These are phyloP conservation scores for Sporisorium scitamineum DNA, from an alignment of 1,284 basidiomycete species.

Conservation along the genomic window DNA sequence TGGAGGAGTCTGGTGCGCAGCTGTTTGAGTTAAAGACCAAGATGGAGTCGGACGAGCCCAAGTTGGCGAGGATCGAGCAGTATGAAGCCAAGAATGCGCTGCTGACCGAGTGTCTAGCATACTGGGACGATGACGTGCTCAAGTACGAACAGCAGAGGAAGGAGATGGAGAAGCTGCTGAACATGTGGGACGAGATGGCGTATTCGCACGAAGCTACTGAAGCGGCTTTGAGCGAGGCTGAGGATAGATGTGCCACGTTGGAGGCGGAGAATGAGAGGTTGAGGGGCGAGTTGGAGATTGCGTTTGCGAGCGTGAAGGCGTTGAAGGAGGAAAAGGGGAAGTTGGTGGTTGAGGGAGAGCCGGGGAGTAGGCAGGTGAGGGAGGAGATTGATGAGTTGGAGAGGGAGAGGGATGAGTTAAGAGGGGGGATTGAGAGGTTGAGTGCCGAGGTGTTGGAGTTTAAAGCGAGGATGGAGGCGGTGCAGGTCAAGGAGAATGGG, in stretches of 20 bases:
- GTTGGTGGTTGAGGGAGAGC: slow-evolving; percentile 6
- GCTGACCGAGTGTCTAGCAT: slow-evolving; percentile 47
- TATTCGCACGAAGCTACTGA: slow-evolving; percentile 59
- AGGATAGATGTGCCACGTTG: slow-evolving; percentile 14
- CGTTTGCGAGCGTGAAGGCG: slow-evolving; percentile 1
- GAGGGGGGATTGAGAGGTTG: slow-evolving; percentile 13
- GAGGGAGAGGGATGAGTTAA: slow-evolving; percentile 19
- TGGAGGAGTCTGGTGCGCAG: slow-evolving; percentile 55
- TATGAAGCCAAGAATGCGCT: slow-evolving; percentile 57
- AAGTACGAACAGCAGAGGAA: slow-evolving; percentile 58
- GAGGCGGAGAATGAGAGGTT: slow-evolving; percentile 39
- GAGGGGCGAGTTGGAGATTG: slow-evolving; percentile 21
- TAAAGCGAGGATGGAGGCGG: slow-evolving; percentile 21
- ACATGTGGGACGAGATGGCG: slow-evolving; percentile 59
- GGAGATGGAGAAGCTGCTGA: slow-evolving; percentile 61
- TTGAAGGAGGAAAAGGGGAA: slow-evolving; percentile 25
- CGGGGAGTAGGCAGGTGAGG: neutral
- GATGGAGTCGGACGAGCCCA: slow-evolving; percentile 41
- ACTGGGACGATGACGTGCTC: slow-evolving; percentile 62
- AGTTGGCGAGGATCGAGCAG: slow-evolving; percentile 48
- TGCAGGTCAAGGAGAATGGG: neutral
- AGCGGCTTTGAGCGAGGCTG: slow-evolving; percentile 22
- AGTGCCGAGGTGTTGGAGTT: slow-evolving; percentile 18
- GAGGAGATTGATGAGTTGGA: slow-evolving; percentile 1
- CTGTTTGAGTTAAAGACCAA: slow-evolving; percentile 60